These are phyloP conservation scores for Paxillus ammoniavirescens DNA, from an alignment of 768 basidiomycete genomes.

Conservation along the genomic window DNA sequence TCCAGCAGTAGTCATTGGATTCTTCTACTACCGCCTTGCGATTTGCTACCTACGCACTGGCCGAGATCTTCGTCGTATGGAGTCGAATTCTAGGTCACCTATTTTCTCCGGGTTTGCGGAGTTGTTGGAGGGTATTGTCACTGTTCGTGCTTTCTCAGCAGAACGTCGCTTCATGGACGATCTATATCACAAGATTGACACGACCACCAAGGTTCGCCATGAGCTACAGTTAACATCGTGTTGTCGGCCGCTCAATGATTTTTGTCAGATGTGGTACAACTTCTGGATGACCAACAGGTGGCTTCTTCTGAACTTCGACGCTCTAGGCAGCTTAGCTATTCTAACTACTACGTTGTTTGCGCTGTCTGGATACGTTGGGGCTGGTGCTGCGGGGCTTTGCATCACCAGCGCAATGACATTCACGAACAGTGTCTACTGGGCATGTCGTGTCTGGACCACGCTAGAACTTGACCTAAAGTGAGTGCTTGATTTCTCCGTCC, in stretches of 20 bases:
- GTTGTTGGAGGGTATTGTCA: constrained; percentile 80
- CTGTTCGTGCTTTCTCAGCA: constrained; percentile 81
- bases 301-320: constrained; percentile 78
- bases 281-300: constrained; percentile 87
- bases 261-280: constrained; percentile 61
- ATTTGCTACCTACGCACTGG: constrained; percentile 73
- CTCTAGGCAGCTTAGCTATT: constrained; percentile 67
- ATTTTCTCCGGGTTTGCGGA: constrained; percentile 79
- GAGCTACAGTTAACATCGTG: no score
- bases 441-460: constrained; percentile 43
- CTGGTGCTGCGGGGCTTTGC: constrained; percentile 63
- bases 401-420: constrained; percentile 68
- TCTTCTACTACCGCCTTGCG: constrained; percentile 62
- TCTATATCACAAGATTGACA: constrained; percentile 66
- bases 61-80: constrained; percentile 79
- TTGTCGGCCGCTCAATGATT: not conserved
- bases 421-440: constrained; percentile 46
- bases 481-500: constrained; percentile 22
- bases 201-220: constrained; percentile 58
- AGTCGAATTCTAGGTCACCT: constrained; percentile 77
- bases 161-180: constrained; percentile 72
- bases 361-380: constrained; percentile 52
- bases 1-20: constrained; percentile 68
- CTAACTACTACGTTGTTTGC: constrained; percentile 75
- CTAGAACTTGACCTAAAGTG: constrained; percentile 74